Percentiles rank a stretch among this genome's conserved stretches.
Evolutionary conservation across 2,329 filamentous ascomycete species (phyloP).

Genomic region (Penicillium janthinellum): DNA sequence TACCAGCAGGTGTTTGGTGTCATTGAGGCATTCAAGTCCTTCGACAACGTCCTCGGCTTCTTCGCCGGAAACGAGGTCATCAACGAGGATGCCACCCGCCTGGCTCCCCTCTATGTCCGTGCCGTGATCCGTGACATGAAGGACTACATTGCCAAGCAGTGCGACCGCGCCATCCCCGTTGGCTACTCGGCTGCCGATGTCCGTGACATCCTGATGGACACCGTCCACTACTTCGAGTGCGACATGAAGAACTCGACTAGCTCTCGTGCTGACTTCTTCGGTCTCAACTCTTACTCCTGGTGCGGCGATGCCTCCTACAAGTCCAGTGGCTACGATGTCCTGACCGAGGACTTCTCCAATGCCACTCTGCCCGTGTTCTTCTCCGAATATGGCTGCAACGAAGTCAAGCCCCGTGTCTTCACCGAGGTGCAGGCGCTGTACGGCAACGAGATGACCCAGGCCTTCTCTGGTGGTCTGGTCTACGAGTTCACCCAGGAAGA

Average conservation of each 20-base stretch:
- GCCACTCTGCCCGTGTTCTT: constrained; percentile 66
- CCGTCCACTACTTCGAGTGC: constrained; percentile 64
- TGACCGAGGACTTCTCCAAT: constrained; percentile 61
- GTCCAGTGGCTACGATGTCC: constrained; percentile 56
- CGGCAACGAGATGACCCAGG: constrained; percentile 59
- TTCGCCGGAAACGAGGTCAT: constrained; percentile 71
- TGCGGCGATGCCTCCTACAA: constrained; percentile 61
- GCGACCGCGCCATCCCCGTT: constrained; percentile 61
- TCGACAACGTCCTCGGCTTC: constrained; percentile 67
- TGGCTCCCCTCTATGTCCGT: constrained; percentile 61
- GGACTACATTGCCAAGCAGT: constrained; percentile 65
- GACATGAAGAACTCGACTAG: constrained; percentile 50
- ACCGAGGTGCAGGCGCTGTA: constrained; percentile 64
- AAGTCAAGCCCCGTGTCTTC: constrained; percentile 59
- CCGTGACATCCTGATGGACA: constrained; percentile 60
- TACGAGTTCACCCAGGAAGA: constrained; percentile 54
- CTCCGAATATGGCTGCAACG: constrained; percentile 68
- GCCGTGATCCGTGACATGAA: constrained; percentile 69
- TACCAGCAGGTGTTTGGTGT: constrained; percentile 62
- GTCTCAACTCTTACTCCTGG: constrained; percentile 70
- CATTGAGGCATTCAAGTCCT: constrained; percentile 67
- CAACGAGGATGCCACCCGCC: constrained; percentile 59
- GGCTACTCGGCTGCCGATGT: constrained; percentile 70
- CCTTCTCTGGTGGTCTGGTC: constrained; percentile 60
- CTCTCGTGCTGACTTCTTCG: constrained; percentile 65